Evolutionary conservation across 164 flowering plant species (phyloP), one percentile per base, ranked within the genome.

Genomic region (grape (Vitis vinifera)): DNA sequence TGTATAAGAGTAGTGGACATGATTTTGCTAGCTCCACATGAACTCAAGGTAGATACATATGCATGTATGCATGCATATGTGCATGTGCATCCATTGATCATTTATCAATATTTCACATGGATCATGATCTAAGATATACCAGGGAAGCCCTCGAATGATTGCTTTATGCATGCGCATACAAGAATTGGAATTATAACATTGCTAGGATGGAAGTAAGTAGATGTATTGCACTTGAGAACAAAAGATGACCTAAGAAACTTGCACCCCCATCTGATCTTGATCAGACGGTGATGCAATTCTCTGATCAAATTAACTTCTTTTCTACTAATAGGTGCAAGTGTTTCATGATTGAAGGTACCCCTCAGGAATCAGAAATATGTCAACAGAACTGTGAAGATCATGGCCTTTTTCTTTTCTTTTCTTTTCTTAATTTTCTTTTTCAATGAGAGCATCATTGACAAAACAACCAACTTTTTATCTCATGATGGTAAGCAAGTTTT

Each of bases 151-250:
- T 66, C 63, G 31, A 68, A 74, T 74, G 72, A 68, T 74, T 74
- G 69, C 72, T 51, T 37, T 49, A 51, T 29, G 77, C 72, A 74
- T 74, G 77, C 77, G 77, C 77, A 68, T 14, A 72, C 62, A 69
- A n/a, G 16, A 65, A 5, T 27, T 16, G 47, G 52, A 70, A 70
- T 62, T 63, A 62, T 70, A 31, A 47, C 55, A 62, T 19, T 37
- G 29, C 50, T 27, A 27, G 29, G 52, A 48, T 12, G 37, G 51
- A 51, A 60, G 51, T 50, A 14, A 58, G 48, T 56, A 8, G 48
- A 10, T 30, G 27, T 63, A 7, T 1, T 50, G 53, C 67, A 15
- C 59, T 55, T 47, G 51, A 55, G 19, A 53, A 63, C 50, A 62
- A 15, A 62, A 37, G 53, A 70, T 62, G 67, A 62, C 19, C 57